Conservation (phyloP, 2,329 filamentous ascomycete species). For the Aspergillus aculeatus region DNA sequence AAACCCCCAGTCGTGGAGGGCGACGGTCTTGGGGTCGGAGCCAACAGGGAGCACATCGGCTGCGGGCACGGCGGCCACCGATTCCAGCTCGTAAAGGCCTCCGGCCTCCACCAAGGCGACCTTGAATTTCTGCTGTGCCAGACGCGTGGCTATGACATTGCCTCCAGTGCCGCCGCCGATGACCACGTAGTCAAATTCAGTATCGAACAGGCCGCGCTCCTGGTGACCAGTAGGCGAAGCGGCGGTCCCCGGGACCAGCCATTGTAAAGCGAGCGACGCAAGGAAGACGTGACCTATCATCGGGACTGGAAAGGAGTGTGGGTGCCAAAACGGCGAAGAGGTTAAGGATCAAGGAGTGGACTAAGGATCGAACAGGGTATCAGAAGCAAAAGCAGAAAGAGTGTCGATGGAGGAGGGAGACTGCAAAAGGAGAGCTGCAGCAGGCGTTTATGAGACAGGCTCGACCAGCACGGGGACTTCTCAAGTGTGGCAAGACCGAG, state of each 20-base stretch:
- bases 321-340: not conserved
- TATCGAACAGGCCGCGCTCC: not conserved
- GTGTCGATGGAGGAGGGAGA: not conserved
- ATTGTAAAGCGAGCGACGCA: conserved; percentile 1
- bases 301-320: not conserved
- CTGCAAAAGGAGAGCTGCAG: not conserved
- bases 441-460: not conserved
- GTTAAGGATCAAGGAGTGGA: not conserved
- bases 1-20: conserved; percentile 28
- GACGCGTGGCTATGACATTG: conserved; percentile 23
- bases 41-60: conserved; percentile 20
- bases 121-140: conserved; percentile 24
- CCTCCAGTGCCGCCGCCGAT: conserved; percentile 32
- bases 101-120: conserved; percentile 34
- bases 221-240: not conserved
- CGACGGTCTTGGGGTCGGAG: conserved; percentile 20
- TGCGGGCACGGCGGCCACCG: conserved; percentile 22
- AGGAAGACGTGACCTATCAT: conserved; percentile 1
- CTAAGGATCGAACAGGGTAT: not conserved
- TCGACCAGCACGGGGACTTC: not conserved
- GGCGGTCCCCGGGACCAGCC: not conserved
- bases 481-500: not conserved
- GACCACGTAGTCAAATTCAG: conserved; percentile 26
- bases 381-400: not conserved
- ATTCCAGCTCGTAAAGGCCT: conserved; percentile 27